These are phyloP conservation scores for Phytophthora pisi DNA, from an alignment of 352 stramenopile species.

Conservation along the genomic window DNA sequence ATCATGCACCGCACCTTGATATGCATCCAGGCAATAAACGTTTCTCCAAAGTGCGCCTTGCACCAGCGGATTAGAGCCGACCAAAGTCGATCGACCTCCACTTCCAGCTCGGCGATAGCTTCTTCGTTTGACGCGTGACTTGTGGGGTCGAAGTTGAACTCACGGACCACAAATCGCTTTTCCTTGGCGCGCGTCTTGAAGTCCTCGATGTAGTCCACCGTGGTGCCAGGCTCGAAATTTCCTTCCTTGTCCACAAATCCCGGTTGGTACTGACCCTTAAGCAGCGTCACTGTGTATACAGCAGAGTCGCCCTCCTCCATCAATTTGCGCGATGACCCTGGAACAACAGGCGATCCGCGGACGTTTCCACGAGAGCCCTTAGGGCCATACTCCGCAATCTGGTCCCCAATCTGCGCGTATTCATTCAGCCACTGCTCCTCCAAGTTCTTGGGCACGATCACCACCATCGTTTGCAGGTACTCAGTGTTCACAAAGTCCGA, in stretches of 20 bases:
- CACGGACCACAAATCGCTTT: constrained; percentile 92
- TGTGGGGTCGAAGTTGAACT: constrained; percentile 94
- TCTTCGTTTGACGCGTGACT: constrained; percentile 89
- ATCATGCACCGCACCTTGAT: constrained; percentile 88
- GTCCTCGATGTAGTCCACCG: constrained; percentile 95
- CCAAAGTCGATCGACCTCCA: constrained; percentile 95
- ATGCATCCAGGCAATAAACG: constrained; percentile 98
- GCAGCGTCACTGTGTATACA: constrained; percentile 96
- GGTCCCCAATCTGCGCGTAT: constrained; percentile 89
- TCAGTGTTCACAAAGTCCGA: constrained; percentile 96
- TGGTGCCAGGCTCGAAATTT: constrained; percentile 91
- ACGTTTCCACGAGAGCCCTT: constrained; percentile 91
- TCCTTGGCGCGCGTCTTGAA: constrained; percentile 94
- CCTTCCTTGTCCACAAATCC: constrained; percentile 87
- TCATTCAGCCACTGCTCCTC: constrained; percentile 90
- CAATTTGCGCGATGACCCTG: constrained; percentile 90
- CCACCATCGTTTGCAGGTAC: constrained; percentile 97
- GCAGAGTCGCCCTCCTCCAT: constrained; percentile 92
- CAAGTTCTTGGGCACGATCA: constrained; percentile 93
- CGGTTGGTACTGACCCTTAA: constrained; percentile 94
- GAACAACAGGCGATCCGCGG: constrained; percentile 96
- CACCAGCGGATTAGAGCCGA: constrained; percentile 96
- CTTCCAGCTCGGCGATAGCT: constrained; percentile 82
- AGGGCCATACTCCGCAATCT: constrained; percentile 91
- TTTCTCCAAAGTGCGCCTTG: constrained; percentile 98